Percentiles rank a stretch among this genome's conserved stretches.
phyloP scores from a whole-genome alignment of 116 monocot species.

The Thalassia testudinum region DNA sequence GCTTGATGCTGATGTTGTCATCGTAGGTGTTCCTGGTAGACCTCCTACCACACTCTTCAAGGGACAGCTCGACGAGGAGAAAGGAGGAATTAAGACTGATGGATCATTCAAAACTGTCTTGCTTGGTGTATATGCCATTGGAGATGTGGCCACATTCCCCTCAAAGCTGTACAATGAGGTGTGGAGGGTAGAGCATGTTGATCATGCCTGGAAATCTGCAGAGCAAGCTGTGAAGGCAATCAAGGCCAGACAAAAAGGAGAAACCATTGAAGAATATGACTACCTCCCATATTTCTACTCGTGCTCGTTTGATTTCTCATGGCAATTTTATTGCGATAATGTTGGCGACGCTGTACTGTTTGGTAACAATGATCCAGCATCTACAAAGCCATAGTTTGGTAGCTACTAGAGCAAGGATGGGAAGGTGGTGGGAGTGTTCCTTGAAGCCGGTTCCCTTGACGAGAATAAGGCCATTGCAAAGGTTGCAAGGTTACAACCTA shows the following conservation, averaged over 20 bases:
- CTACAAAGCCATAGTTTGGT: slow-evolving; percentile 44
- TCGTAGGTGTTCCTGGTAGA: no score
- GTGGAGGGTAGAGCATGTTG: no score
- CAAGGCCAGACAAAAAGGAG: slow-evolving; percentile 44
- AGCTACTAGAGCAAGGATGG: slow-evolving; percentile 82
- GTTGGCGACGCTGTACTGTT: slow-evolving; percentile 65
- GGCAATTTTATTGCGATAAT: slow-evolving; percentile 89
- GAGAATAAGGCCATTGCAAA: slow-evolving; percentile 75
- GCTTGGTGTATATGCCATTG: no score
- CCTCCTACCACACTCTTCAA: no score
- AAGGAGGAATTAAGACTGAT: no score
- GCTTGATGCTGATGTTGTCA: no score
- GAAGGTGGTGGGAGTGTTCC: slow-evolving; percentile 52
- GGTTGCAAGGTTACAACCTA: slow-evolving; percentile 42
- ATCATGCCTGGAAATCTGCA: slow-evolving; percentile 84
- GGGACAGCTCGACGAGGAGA: no score
- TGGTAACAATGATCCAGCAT: slow-evolving; percentile 48
- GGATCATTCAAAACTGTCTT: no score
- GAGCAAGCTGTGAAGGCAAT: slow-evolving; percentile 88
- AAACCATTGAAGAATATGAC: slow-evolving; percentile 47
- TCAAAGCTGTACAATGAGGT: no score
- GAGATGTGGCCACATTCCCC: no score
- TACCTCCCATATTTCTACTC: no score
- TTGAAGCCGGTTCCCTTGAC: slow-evolving; percentile 60
- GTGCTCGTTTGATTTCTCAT: slow-evolving; percentile 61